These are phyloP conservation scores for Aleurites moluccanus DNA, from an alignment of 441 rosid genomes.

Conservation along the genomic window DNA sequence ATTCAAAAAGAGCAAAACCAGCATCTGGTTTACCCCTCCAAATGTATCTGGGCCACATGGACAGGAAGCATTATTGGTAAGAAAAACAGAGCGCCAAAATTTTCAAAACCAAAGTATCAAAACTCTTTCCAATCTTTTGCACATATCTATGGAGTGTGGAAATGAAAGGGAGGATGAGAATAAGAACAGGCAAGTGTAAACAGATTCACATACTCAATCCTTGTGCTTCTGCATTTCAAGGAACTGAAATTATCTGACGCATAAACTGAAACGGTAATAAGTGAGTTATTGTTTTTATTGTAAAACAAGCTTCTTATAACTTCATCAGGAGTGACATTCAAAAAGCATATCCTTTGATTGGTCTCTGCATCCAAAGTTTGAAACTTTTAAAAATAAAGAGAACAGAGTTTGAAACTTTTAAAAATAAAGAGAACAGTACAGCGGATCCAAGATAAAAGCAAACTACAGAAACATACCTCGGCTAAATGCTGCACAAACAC, in stretches of 20 bases:
- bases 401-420: not conserved
- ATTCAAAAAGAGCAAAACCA: conserved; percentile 70
- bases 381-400: not conserved
- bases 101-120: not conserved
- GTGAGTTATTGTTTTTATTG: conserved; percentile 72
- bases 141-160: not conserved
- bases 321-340: conserved; percentile 72
- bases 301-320: conserved; percentile 73
- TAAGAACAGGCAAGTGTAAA: not conserved
- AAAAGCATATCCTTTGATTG: conserved; percentile 60
- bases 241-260: conserved; percentile 73
- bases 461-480: conserved; percentile 48
- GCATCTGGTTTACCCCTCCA: conserved; percentile 58
- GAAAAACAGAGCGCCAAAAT: not conserved
- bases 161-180: not conserved
- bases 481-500: conserved; percentile 93
- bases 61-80: not conserved
- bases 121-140: not conserved
- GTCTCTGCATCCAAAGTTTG: conserved; percentile 43
- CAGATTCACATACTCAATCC: conserved; percentile 49
- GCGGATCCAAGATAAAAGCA: not conserved
- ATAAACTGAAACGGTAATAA: conserved; percentile 74
- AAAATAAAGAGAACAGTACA: not conserved
- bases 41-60: conserved; percentile 44
- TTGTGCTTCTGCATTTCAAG: conserved; percentile 70